These are phyloP conservation scores for Botryotinia globosa DNA, from an alignment of 2,329 filamentous ascomycete genomes.

Conservation along the genomic window DNA sequence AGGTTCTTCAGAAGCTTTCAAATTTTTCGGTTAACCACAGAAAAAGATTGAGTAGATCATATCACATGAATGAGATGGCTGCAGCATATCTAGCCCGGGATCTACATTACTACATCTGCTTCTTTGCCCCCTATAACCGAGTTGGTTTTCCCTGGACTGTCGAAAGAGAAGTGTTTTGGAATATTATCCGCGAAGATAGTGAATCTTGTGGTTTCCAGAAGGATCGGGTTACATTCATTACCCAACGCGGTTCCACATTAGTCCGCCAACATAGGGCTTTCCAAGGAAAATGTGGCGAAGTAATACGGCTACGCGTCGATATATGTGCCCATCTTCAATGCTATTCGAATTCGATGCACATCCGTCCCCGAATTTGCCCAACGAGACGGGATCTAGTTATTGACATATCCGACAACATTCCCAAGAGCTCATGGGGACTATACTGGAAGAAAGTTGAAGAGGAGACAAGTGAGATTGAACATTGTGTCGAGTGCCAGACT, in stretches of 20 bases:
- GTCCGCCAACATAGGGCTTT: neutral
- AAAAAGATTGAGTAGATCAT: neutral
- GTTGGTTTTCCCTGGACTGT: neutral
- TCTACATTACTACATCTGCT: neutral
- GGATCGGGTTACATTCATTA: neutral
- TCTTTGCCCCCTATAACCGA: neutral
- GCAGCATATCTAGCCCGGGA: neutral
- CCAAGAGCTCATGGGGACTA: neutral
- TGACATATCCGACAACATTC: too few species aligned
- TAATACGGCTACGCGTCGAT: neutral
- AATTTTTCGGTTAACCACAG: neutral
- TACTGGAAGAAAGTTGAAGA: neutral
- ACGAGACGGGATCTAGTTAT: neutral
- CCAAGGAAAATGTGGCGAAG: neutral
- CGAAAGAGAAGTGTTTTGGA: neutral
- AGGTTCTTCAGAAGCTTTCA: neutral
- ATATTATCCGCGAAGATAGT: neutral
- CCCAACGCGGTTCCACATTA: neutral
- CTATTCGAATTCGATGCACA: neutral
- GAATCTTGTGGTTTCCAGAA: neutral
- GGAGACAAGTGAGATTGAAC: neutral
- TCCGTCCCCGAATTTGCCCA: neutral
- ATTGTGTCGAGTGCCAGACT: neutral
- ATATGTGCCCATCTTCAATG: slow-evolving; percentile 1
- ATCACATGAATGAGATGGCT: neutral